Conservation (phyloP, 306 rosid genomes). For the Glycine latifolia region DNA sequence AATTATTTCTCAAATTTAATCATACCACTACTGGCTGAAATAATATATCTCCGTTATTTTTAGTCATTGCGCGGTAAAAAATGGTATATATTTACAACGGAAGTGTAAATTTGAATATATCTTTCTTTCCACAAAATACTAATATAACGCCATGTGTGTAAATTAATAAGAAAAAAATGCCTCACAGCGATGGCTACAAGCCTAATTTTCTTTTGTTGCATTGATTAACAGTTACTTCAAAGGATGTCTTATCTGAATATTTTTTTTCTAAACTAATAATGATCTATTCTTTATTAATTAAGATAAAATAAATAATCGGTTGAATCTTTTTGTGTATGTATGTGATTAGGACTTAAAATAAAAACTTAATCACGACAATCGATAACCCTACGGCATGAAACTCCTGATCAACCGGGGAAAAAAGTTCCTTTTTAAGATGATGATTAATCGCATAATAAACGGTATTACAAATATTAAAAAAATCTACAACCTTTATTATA, state of each 20-base stretch:
- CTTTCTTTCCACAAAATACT: too few relatives aligned
- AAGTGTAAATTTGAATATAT: too few relatives aligned
- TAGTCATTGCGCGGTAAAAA: too few relatives aligned
- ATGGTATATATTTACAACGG: too few relatives aligned
- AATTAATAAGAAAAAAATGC: too few relatives aligned
- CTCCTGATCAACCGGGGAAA: not conserved
- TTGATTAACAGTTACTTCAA: not conserved
- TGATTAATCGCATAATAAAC: not conserved
- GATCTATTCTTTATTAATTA: not conserved
- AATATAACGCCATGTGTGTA: too few relatives aligned
- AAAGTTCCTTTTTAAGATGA: not conserved
- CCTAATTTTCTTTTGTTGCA: not conserved
- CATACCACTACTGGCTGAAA: too few relatives aligned
- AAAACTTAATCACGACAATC: not conserved
- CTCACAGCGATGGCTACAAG: too few relatives aligned
- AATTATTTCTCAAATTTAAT: too few relatives aligned
- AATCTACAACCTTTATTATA: too few relatives aligned
- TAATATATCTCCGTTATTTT: too few relatives aligned
- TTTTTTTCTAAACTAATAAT: not conserved
- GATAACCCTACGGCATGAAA: constrained; percentile 11
- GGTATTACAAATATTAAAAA: too few relatives aligned
- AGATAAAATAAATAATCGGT: not conserved
- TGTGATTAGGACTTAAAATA: not conserved
- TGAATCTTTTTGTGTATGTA: not conserved
- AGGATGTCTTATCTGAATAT: not conserved